Conservation (phyloP, 805 yeast genomes). For the Metschnikowia hibisci region DNA sequence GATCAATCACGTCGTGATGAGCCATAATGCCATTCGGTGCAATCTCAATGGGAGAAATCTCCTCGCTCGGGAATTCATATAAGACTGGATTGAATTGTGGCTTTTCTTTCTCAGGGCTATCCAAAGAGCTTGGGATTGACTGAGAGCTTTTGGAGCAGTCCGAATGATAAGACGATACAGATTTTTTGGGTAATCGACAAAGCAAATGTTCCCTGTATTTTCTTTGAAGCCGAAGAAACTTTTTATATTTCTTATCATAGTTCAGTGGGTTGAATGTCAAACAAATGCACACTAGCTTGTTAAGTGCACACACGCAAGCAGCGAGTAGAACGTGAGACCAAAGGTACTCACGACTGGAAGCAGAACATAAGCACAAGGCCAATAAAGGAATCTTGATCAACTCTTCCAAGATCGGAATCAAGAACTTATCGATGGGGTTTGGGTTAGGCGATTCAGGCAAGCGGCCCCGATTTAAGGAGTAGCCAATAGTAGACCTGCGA, state of each 20-base stretch:
- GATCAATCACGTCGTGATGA: conserved; percentile 21
- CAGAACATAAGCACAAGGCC: conserved; percentile 1
- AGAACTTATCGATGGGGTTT: conserved; percentile 8
- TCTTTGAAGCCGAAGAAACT: conserved; percentile 7
- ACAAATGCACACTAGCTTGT: conserved; percentile 9
- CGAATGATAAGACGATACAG: not conserved
- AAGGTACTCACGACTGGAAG: not conserved
- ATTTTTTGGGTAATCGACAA: not conserved
- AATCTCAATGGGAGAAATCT: not conserved
- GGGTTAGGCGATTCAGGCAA: conserved; percentile 11
- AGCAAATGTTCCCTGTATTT: conserved; percentile 2
- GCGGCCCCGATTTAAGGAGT: conserved; percentile 1
- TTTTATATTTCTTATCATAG: conserved; percentile 7
- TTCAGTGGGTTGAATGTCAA: conserved; percentile 13
- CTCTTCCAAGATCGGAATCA: conserved; percentile 12
- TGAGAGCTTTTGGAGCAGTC: not conserved
- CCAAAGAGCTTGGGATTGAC: not conserved
- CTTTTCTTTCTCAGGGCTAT: not conserved
- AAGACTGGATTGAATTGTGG: conserved; percentile 13
- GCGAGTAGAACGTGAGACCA: conserved; percentile 7
- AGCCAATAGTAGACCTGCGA: conserved; percentile 6
- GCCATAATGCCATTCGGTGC: conserved; percentile 1
- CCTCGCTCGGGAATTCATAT: conserved; percentile 3
- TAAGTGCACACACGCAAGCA: conserved; percentile 9
- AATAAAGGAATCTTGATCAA: conserved; percentile 2